Evolutionary conservation across 768 basidiomycete species (phyloP).

Genomic region (Leccinum fibrillosum): DNA sequence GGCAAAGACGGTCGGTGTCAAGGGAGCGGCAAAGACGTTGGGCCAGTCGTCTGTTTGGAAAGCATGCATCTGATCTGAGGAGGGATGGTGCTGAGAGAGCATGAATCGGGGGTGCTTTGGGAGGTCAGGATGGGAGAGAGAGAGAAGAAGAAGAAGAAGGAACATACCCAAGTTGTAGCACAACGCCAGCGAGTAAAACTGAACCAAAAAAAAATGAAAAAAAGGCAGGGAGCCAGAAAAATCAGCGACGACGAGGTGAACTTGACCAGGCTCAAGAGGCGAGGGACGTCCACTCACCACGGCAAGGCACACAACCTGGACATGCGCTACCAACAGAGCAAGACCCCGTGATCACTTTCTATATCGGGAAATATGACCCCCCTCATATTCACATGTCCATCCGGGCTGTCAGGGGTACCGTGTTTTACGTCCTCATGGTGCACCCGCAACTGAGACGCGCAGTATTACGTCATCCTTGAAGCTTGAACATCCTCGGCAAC

Average conservation of each 20-base stretch:
- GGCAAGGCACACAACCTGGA: slow-evolving; percentile 12
- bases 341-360: slow-evolving; percentile 12
- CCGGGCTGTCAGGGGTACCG: slow-evolving; percentile 12
- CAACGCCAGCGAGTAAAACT: neutral
- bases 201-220: neutral
- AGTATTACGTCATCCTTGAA: slow-evolving; percentile 6
- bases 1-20: slow-evolving; percentile 59
- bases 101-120: slow-evolving; percentile 7
- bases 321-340: slow-evolving; percentile 8
- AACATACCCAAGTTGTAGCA: neutral
- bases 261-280: slow-evolving; percentile 16
- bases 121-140: neutral
- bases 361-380: slow-evolving; percentile 16
- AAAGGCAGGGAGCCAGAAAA: neutral
- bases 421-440: slow-evolving; percentile 20
- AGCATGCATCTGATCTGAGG: slow-evolving; percentile 25
- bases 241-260: slow-evolving; percentile 1
- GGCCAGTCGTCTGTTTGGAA: slow-evolving; percentile 46
- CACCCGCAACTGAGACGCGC: slow-evolving; percentile 8
- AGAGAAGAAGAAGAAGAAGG: neutral
- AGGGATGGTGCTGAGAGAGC: slow-evolving; percentile 12
- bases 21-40: slow-evolving; percentile 56
- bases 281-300: slow-evolving; percentile 7
- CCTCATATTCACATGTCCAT: slow-evolving; percentile 28
- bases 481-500: slow-evolving; percentile 14